Conservation (phyloP, 129 eudicot species). For the Lonicera japonica region DNA sequence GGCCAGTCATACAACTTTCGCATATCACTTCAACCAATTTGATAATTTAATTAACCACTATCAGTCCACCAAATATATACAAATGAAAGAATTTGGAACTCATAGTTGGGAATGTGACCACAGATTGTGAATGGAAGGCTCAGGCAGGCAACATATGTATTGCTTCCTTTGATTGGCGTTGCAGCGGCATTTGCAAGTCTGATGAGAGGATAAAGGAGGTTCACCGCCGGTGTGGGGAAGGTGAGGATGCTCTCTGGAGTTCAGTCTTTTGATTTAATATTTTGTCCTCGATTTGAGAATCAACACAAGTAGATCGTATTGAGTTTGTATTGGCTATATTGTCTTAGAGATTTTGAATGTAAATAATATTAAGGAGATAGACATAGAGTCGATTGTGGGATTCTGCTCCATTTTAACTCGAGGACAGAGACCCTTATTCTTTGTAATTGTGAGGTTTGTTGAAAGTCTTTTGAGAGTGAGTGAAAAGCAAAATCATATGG, state of each 20-base stretch:
- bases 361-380: slow-evolving; percentile 17
- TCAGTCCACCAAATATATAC: too few relatives aligned
- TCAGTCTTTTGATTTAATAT: slow-evolving; percentile 30
- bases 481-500: too few relatives aligned
- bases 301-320: not conserved
- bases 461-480: too few relatives aligned
- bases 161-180: slow-evolving; percentile 90
- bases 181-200: slow-evolving; percentile 86
- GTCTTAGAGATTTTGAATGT: slow-evolving; percentile 4
- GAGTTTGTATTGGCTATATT: not conserved
- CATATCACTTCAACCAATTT: too few relatives aligned
- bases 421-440: slow-evolving; percentile 16
- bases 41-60: too few relatives aligned
- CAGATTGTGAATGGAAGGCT: slow-evolving; percentile 97
- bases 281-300: not conserved
- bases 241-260: slow-evolving; percentile 60
- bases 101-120: not conserved
- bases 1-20: too few relatives aligned
- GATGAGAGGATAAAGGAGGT: slow-evolving; percentile 80
- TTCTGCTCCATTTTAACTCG: slow-evolving; percentile 31
- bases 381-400: slow-evolving; percentile 17
- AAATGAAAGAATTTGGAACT: not conserved
- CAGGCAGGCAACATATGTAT: slow-evolving; percentile 90
- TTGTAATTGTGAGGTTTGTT: too few relatives aligned
- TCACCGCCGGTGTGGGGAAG: slow-evolving; percentile 87